Evolutionary conservation across 192 early-diverging fungal species (phyloP), one percentile per base, ranked within the genome.

Genomic region (Diversispora eburnea): DNA sequence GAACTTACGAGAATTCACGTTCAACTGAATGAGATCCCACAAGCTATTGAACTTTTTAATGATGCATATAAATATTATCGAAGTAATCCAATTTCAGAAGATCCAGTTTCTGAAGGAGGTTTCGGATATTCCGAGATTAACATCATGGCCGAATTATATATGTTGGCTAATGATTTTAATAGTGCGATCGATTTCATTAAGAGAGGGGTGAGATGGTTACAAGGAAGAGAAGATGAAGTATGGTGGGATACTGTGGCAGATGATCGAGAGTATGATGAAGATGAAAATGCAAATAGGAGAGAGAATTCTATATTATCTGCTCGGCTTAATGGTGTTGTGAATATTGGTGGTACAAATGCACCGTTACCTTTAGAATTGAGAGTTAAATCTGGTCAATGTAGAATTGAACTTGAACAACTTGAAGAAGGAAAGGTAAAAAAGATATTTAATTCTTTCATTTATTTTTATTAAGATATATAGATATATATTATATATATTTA

Each of bases 101-200:
- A 81, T 9, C 55, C 72, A 12, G 77, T 76, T 3, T 79, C 77
- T 45, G 76, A 72, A 73, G 78, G 77, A 77, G 73, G 83, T 33
- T 81, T 95, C 72, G 82, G 92, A 70, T 93, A 88, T 76, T 85
- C 93, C 46, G 95, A 96, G 65, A 75, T 99, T 41, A 91, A 94
- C 77, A 92, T 93, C 82, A 77, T 96, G 59, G 88, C 89, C 47
- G 95, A 97, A 72, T 78, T 98, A 12, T 95, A 94, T 66, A 85
- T 97, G 17, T 85, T 92, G 69, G 78, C 84, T 41, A 84, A 86
- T 49, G 92, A 95, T 67, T 95, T 92, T 75, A 89, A 91, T 56
- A 84, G 84, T 56, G 87, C 89, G 5, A 76, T 95, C 1, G 77
- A 80, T 17, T 85, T 88, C 41, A 88, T 97, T 67, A 91, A 93